These are phyloP conservation scores for Ceratocystiopsis sp. DNA, from an alignment of 2,329 filamentous ascomycete species.

Conservation along the genomic window DNA sequence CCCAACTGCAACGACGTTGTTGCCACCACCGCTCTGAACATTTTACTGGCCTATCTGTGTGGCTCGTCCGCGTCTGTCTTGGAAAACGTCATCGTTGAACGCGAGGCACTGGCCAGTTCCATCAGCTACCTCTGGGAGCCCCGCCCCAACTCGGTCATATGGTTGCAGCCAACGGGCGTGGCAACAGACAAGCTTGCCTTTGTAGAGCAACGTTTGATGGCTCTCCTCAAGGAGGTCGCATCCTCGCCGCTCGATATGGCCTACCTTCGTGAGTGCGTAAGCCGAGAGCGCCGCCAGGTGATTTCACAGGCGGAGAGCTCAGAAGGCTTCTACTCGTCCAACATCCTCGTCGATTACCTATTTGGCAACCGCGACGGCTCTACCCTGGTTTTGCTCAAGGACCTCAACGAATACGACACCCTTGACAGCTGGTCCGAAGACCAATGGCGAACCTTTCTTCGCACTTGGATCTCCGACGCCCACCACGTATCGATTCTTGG, in stretches of 20 bases:
- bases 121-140: slow-evolving; percentile 66
- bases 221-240: slow-evolving; percentile 66
- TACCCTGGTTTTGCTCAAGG: slow-evolving; percentile 44
- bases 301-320: slow-evolving; percentile 73
- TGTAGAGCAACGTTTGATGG: slow-evolving; percentile 73
- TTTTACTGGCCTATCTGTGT: slow-evolving; percentile 72
- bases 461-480: slow-evolving; percentile 70
- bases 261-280: slow-evolving; percentile 78
- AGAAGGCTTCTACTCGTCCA: slow-evolving; percentile 63
- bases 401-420: slow-evolving; percentile 43
- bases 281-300: slow-evolving; percentile 61
- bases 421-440: slow-evolving; percentile 67
- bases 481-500: slow-evolving; percentile 78
- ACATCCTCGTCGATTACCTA: slow-evolving; percentile 81
- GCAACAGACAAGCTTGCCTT: slow-evolving; percentile 68
- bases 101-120: slow-evolving; percentile 77
- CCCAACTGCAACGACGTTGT: slow-evolving; percentile 60
- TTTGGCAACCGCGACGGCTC: slow-evolving; percentile 78
- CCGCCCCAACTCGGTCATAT: slow-evolving; percentile 67
- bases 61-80: slow-evolving; percentile 86
- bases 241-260: slow-evolving; percentile 71
- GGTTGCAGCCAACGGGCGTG: slow-evolving; percentile 73
- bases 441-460: slow-evolving; percentile 70
- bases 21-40: slow-evolving; percentile 54
- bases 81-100: slow-evolving; percentile 84